phyloP scores from a whole-genome alignment of 1,284 basidiomycete species.

The Microbotryomycetes sp. region DNA sequence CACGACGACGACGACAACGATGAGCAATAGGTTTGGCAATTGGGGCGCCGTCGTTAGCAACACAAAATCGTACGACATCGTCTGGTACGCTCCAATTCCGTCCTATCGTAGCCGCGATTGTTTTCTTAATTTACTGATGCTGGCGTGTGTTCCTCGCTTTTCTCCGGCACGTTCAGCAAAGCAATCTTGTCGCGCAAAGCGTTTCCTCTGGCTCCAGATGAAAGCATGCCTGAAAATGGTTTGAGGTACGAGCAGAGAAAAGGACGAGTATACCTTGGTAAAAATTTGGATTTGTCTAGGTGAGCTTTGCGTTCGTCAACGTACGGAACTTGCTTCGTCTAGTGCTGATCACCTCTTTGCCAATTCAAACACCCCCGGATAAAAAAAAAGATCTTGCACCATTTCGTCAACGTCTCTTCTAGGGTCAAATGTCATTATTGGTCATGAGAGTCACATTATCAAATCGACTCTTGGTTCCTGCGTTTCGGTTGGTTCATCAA shows the following conservation, averaged over 20 bases:
- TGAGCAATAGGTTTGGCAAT: conserved; percentile 3
- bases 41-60: conserved; percentile 37
- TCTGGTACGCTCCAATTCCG: conserved; percentile 69
- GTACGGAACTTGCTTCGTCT: no score
- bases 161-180: no score
- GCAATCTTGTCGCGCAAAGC: conserved; percentile 89
- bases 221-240: conserved; percentile 75
- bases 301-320: conserved; percentile 40
- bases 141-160: neutral
- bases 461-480: conserved; percentile 68
- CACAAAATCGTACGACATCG: conserved; percentile 78
- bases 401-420: conserved; percentile 77
- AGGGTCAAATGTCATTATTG: conserved; percentile 60
- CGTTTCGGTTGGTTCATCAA: conserved; percentile 61
- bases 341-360: conserved; percentile 20
- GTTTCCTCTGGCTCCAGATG: conserved; percentile 88
- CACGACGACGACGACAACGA: neutral
- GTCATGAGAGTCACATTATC: conserved; percentile 57
- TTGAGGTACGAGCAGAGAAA: conserved; percentile 67
- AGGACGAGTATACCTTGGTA: conserved; percentile 79
- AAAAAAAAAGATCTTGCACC: conserved; percentile 56
- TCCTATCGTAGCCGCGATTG: conserved; percentile 5
- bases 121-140: conserved; percentile 11
- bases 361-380: conserved; percentile 50
- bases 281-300: conserved; percentile 55